phyloP scores from a whole-genome alignment of 1,139 yeast species.

The Nadsonia starkeyi-henricii region DNA sequence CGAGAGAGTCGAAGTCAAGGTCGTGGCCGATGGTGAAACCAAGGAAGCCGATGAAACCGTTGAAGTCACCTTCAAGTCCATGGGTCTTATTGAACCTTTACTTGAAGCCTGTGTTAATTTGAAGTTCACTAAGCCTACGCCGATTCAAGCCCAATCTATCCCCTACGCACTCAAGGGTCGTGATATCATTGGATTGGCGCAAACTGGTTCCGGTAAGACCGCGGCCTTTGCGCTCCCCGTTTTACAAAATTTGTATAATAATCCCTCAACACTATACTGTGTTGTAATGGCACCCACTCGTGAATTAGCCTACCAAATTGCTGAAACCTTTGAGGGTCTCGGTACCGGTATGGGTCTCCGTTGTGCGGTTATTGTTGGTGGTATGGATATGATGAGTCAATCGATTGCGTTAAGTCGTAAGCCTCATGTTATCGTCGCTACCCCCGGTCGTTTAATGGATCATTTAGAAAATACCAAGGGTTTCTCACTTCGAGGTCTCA shows the following conservation, averaged over 20 bases:
- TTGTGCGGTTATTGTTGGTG: slow-evolving; percentile 83
- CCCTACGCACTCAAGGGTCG: slow-evolving; percentile 88
- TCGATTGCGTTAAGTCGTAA: slow-evolving; percentile 85
- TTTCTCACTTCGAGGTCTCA: slow-evolving; percentile 63
- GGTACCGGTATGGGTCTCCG: slow-evolving; percentile 86
- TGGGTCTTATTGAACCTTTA: slow-evolving; percentile 62
- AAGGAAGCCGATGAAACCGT: slow-evolving; percentile 14
- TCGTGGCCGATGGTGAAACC: slow-evolving; percentile 5
- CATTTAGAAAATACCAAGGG: slow-evolving; percentile 94
- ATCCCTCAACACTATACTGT: slow-evolving; percentile 77
- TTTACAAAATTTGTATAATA: slow-evolving; percentile 77
- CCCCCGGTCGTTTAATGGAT: slow-evolving; percentile 93
- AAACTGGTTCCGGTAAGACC: slow-evolving; percentile 97
- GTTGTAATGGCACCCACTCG: slow-evolving; percentile 92
- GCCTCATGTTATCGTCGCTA: slow-evolving; percentile 90
- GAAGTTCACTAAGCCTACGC: slow-evolving; percentile 82
- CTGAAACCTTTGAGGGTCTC: slow-evolving; percentile 87
- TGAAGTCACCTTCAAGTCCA: slow-evolving; percentile 27
- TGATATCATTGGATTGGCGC: slow-evolving; percentile 97
- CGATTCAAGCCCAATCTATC: slow-evolving; percentile 82
- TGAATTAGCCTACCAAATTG: slow-evolving; percentile 91
- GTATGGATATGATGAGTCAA: slow-evolving; percentile 98
- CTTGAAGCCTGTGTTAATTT: slow-evolving; percentile 60
- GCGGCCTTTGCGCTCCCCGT: slow-evolving; percentile 94
- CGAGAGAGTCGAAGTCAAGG: slow-evolving; percentile 9